Evolutionary conservation across 2,329 filamentous ascomycete species (phyloP), one percentile per base, ranked within the genome.

Genomic region (Peltaster fructicola): DNA sequence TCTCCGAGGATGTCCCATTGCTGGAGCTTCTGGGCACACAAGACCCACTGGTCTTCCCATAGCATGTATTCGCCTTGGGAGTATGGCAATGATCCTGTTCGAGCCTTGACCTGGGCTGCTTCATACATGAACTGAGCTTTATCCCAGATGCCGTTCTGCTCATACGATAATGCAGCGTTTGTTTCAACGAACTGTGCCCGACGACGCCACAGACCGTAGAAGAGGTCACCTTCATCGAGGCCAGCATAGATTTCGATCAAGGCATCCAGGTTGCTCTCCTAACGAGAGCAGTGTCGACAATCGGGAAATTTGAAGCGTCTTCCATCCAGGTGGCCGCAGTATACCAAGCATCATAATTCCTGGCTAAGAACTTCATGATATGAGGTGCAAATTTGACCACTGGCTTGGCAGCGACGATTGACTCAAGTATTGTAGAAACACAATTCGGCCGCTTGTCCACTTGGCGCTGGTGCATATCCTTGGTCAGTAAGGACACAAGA

Each of bases 111-210:
- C 51, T 98, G 90, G 1, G 90, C 88, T 28, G 75, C 75, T 51
- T 99, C 88, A 50, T 95, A 98, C 57, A 93, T 75, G 44, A 79
- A 78, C 54, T 98, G 90, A 1, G 90, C 84, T 53, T 95, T 95
- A 43, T 98, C 88, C 90, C 88, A 98, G 68, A 95, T 91, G 23
- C 88, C 88, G 41, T 91, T 91, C 48, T 99, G 90, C 54, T 99
- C 90, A 40, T 93, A 98, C 0, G 88, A 98, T 6, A 99, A 60
- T 2, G 84, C 88, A 8, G 88, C 81, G 45, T 98, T 99, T 6
- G 84, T 95, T 57, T 98, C 90, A 5, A 98, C 77, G 44, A 92
- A 98, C 37, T 92, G 81, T 48, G 84, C 92, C 22, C 88, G 73
- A 29, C 88, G 72, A 30, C 88, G 73, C 88, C 88, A 98, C 1